Evolutionary conservation across 2,329 filamentous ascomycete species (phyloP), one percentile per base, ranked within the genome.

Genomic region (Xylariaceae sp.): DNA sequence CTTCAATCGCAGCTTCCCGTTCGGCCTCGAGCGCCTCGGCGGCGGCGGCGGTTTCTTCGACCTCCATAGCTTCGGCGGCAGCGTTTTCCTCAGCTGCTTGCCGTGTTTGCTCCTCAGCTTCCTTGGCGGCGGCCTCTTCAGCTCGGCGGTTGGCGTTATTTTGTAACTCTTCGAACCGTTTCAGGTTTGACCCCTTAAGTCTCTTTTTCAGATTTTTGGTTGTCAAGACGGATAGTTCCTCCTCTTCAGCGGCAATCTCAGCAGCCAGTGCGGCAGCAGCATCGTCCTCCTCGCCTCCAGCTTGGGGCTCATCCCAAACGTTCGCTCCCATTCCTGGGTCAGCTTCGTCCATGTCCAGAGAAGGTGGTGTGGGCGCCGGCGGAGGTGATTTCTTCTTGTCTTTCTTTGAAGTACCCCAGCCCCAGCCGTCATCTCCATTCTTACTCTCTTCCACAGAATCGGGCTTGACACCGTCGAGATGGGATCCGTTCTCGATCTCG

Each of bases 281-380:
- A 4, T 69, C 74, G 48, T 75, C 73, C 44, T 74, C 72, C 43
- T 77, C 77, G 5, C 72, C 71, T 54, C 79, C 71, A 4, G 53
- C 40, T 26, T 58, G 57, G 11, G 62, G 49, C 7, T 67, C 62
- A 36, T 56, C 64, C 71, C 63, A 76, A 33, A 73, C 68, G 36
- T 71, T 71, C 36, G 72, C 69, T 52, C 75, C 73, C 8, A 71
- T 69, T 40, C 74, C 67, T 17, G 65, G 66, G 14, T 56, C 67
- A 17, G 66, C 55, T 26, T 65, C 52, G 9, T 64, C 74, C 70
- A 79, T 67, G 56, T 83, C 76, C 67, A 80, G 71, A 50, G 72
- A 72, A 31, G 78, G 80, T 58, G 80, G 78, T 37, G 78, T 80
- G 36, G 81, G 79, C 49, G 75, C 76, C 63, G 77, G 79, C 58